Evolutionary conservation across 1,284 basidiomycete genomes (phyloP).

Genomic region (Mycosarcoma maydis): DNA sequence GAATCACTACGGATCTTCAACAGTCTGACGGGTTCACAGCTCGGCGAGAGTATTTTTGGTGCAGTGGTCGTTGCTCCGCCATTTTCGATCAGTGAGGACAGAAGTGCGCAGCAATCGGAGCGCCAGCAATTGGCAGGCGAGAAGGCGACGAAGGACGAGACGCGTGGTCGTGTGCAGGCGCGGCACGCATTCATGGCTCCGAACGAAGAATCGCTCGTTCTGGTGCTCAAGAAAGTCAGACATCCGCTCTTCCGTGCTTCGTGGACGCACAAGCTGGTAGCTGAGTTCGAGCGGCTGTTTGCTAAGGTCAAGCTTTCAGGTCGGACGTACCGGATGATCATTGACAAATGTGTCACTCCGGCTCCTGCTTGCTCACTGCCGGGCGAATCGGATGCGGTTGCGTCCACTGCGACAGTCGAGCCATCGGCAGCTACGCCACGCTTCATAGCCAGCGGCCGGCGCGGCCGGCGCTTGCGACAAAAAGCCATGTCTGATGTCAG

Average conservation of each 20-base stretch:
- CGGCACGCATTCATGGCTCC: background rate
- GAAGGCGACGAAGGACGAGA: background rate
- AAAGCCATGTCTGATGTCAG: background rate
- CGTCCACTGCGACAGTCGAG: too few relatives aligned
- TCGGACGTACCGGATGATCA: slow-evolving; percentile 14
- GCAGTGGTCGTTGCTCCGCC: slow-evolving; percentile 1
- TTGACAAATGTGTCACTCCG: slow-evolving; percentile 16
- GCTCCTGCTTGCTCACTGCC: background rate
- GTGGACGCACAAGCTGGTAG: slow-evolving; percentile 21
- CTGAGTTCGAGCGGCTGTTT: slow-evolving; percentile 20
- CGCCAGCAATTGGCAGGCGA: too few relatives aligned
- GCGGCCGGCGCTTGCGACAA: slow-evolving; percentile 16
- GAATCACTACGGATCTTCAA: slow-evolving; percentile 29
- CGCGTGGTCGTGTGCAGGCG: background rate
- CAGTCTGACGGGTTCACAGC: slow-evolving; percentile 14
- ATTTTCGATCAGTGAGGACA: background rate
- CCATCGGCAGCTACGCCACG: background rate
- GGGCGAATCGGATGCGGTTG: background rate
- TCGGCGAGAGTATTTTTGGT: slow-evolving; percentile 5
- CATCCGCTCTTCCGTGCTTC: slow-evolving; percentile 29
- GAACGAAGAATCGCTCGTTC: slow-evolving; percentile 32
- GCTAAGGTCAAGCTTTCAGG: slow-evolving; percentile 16
- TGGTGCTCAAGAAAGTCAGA: slow-evolving; percentile 26
- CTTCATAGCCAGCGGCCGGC: slow-evolving; percentile 10
- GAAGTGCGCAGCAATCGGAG: too few relatives aligned